These are phyloP conservation scores for Nakazawaea ishiwadae DNA, from an alignment of 805 yeast species.

Conservation along the genomic window DNA sequence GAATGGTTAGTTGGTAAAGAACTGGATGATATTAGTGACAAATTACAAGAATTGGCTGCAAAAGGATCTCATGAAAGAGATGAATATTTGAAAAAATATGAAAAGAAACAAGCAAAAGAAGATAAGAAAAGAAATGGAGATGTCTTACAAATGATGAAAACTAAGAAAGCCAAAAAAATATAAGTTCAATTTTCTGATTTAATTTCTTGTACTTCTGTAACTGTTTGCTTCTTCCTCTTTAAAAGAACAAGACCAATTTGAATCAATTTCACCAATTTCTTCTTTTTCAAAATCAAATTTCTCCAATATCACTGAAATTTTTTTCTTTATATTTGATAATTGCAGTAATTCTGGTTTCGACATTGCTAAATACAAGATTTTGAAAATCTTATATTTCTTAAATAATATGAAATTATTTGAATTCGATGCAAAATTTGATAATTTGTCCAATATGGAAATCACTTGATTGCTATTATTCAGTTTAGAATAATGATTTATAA, in stretches of 20 bases:
- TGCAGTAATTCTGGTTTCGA: slow-evolving; percentile 2
- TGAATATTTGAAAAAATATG: slow-evolving; percentile 62
- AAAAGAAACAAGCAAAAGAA: slow-evolving; percentile 41
- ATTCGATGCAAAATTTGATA: not conserved
- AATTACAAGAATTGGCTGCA: slow-evolving; percentile 42
- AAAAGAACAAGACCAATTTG: not conserved
- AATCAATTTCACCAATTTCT: slow-evolving; percentile 1
- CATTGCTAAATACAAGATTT: not conserved
- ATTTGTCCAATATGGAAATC: not conserved
- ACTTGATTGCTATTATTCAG: not conserved
- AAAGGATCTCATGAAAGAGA: slow-evolving; percentile 67
- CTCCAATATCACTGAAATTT: slow-evolving; percentile 1
- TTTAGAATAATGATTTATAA: not conserved
- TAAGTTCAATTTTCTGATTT: not conserved
- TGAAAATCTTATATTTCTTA: slow-evolving; percentile 10
- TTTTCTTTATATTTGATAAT: not conserved
- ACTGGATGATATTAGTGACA: slow-evolving; percentile 52
- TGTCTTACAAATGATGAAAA: slow-evolving; percentile 1
- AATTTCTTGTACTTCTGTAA: not conserved
- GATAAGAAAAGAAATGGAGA: slow-evolving; percentile 18
- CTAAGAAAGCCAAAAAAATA: slow-evolving; percentile 3
- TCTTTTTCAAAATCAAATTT: slow-evolving; percentile 4
- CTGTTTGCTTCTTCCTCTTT: not conserved
- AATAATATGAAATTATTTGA: not conserved
- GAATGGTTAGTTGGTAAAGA: slow-evolving; percentile 71